These are phyloP conservation scores for Cyberlindnera japonica DNA, from an alignment of 805 yeast species.

Conservation along the genomic window DNA sequence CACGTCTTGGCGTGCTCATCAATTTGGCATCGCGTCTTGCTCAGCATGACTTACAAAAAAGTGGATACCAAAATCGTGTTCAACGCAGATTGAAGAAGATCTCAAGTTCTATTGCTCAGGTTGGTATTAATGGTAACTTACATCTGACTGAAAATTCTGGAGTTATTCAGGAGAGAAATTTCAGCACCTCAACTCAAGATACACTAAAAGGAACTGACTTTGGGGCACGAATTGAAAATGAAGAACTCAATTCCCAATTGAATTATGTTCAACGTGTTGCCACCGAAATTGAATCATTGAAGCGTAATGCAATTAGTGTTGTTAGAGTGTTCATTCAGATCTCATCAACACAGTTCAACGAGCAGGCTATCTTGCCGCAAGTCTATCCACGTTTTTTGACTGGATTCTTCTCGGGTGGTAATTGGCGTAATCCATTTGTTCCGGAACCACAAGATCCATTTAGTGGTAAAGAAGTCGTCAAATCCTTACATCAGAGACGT, in stretches of 20 bases:
- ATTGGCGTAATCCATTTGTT: conserved; percentile 70
- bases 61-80: conserved; percentile 44
- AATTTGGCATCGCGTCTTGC: conserved; percentile 53
- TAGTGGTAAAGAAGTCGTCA: conserved; percentile 25
- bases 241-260: conserved; percentile 9
- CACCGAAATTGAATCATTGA: conserved; percentile 36
- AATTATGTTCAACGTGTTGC: conserved; percentile 38
- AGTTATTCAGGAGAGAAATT: conserved; percentile 5
- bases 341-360: conserved; percentile 28
- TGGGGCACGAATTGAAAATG: conserved; percentile 14
- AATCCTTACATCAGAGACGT: conserved; percentile 21
- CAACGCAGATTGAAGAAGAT: conserved; percentile 49
- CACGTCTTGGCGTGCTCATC: conserved; percentile 49
- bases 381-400: conserved; percentile 65
- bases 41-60: conserved; percentile 45
- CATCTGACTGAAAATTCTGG: conserved; percentile 36
- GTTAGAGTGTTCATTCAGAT: conserved; percentile 29
- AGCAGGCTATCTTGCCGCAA: conserved; percentile 46
- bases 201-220: conserved; percentile 17
- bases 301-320: conserved; percentile 30
- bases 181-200: conserved; percentile 23
- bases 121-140: conserved; percentile 62
- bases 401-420: conserved; percentile 72
- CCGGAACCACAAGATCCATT: conserved; percentile 31
- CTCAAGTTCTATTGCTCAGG: conserved; percentile 53